Percentiles rank a stretch among this genome's conserved stretches.
Conservation (phyloP, 768 basidiomycete species). For the Hygrocybe coccinea region DNA sequence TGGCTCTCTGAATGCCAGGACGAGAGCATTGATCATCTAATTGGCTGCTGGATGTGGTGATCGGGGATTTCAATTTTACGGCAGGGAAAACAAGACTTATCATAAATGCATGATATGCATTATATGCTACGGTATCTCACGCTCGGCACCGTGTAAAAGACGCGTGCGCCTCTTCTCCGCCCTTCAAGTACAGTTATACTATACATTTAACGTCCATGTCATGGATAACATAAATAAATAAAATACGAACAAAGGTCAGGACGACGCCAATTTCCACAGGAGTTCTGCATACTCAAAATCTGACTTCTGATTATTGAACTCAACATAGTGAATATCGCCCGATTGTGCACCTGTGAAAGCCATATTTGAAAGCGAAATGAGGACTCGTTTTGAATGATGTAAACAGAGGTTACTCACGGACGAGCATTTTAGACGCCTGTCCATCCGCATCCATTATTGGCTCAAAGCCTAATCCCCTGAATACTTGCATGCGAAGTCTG, state of each 20-base stretch:
- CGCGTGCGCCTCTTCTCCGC: too few species aligned
- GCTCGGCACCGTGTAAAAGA: too few species aligned
- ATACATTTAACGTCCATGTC: not conserved
- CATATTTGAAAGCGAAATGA: not conserved
- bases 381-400: not conserved
- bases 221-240: not conserved
- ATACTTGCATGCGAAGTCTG: constrained; percentile 65
- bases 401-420: constrained; percentile 46
- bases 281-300: constrained; percentile 36
- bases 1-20: too few species aligned
- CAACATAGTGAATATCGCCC: constrained; percentile 42
- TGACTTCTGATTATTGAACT: constrained; percentile 31
- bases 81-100: too few species aligned
- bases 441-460: constrained; percentile 54
- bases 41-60: too few species aligned
- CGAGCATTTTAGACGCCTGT: constrained; percentile 53
- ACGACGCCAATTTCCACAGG: constrained; percentile 45
- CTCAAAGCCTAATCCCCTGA: constrained; percentile 68
- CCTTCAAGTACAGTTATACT: too few species aligned
- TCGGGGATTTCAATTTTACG: too few species aligned
- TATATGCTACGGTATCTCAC: too few species aligned
- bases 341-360: constrained; percentile 42
- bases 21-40: too few species aligned
- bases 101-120: too few species aligned
- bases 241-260: constrained; percentile 22